Base-by-base conservation (phyloP, 2,329 filamentous ascomycete genomes). In the Talaromyces sp. region DNA sequence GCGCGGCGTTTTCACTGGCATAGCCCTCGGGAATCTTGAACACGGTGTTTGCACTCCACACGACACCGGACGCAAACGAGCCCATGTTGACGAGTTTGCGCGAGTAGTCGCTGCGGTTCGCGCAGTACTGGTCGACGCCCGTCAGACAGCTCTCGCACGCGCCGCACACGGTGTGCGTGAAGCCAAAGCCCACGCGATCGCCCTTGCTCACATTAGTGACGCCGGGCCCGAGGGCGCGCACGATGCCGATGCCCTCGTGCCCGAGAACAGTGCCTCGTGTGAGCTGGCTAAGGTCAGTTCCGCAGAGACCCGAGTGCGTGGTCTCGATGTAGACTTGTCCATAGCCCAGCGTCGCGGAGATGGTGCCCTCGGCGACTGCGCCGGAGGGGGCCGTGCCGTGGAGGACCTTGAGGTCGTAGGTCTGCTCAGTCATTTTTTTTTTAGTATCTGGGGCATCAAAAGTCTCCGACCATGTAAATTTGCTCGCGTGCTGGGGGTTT, bases 181-280 rank as follows among this genome's bases (percentile, higher is more conserved):
- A 76, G 30, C 75, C 75, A 58, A 72, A 77, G 56, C 74, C 75
- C 27, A 72, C 74, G 27, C 70, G 69, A 10, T 75, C 72, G 25
- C 75, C 75, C 56, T 78, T 77, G 71, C 83, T 82, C 54, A 85
- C 69, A 17, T 73, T 66, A 36, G 72, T 76, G 64, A 79, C 79
- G 22, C 70, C 70, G 13, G 79, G 78, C 7, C 83, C 83, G 30
- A 79, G 63, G 27, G 75, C 73, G 61, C 82, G 77, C 57, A 85
- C 75, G 8, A 82, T 67, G 55, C 83, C 83, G 33, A 80, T 78
- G 61, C 83, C 83, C 67, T 85, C 83, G 71, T 85, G 83, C 53
- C 83, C 83, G 30, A 85, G 76, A 3, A 61, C 72, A 33, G 68
- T 64, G 27, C 66, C 60, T 11, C 66, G 62, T 27, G 62, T 63